Conservation (phyloP, 2,329 filamentous ascomycete species). For the Pseudohalonectria lignicola region DNA sequence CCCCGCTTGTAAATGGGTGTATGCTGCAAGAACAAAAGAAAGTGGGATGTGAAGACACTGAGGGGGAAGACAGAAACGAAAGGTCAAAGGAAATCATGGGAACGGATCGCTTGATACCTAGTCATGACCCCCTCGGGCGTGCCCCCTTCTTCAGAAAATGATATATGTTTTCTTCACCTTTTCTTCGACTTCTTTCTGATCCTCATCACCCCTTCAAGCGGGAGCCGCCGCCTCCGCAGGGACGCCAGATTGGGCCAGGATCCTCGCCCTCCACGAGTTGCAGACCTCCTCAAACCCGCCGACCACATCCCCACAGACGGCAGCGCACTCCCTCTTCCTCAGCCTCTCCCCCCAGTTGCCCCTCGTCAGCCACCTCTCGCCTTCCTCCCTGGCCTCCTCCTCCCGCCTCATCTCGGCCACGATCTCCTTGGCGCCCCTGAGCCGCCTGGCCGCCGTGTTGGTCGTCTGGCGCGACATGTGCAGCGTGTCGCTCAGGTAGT, state of each 20-base stretch:
- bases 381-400: conserved; percentile 71
- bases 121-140: no score
- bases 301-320: conserved; percentile 77
- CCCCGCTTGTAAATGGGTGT: no score
- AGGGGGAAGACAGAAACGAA: no score
- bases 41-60: no score
- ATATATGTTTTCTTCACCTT: no score
- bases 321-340: conserved; percentile 67
- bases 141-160: no score
- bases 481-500: conserved; percentile 78
- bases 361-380: conserved; percentile 67
- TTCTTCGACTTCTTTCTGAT: no score
- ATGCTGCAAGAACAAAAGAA: no score
- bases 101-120: no score
- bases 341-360: conserved; percentile 77
- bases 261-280: conserved; percentile 67
- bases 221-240: conserved; percentile 33
- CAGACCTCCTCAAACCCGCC: conserved; percentile 88
- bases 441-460: conserved; percentile 64
- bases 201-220: conserved; percentile 2
- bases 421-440: conserved; percentile 75
- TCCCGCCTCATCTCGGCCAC: conserved; percentile 78
- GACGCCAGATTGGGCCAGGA: conserved; percentile 59
- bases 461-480: conserved; percentile 91
- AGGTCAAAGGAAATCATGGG: no score